Percentiles rank a stretch among this genome's conserved stretches.
These are phyloP conservation scores for Imleria badia DNA, from an alignment of 768 basidiomycete genomes.

Conservation along the genomic window DNA sequence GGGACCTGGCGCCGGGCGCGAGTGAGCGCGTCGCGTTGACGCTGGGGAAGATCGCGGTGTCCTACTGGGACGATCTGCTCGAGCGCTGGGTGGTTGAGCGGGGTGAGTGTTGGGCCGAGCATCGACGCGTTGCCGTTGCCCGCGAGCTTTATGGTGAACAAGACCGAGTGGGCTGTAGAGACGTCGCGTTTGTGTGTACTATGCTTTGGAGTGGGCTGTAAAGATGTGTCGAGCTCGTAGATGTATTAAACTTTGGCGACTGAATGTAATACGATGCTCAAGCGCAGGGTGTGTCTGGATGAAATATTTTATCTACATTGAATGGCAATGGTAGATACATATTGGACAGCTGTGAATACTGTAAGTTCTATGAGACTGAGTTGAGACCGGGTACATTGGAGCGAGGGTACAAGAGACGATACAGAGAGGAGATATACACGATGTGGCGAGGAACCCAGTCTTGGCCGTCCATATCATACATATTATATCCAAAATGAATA, in stretches of 20 bases:
- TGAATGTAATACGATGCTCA: too few species aligned
- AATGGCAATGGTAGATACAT: background rate
- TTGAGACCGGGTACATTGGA: background rate
- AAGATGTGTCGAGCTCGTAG: too few species aligned
- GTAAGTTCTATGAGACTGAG: background rate
- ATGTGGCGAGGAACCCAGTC: background rate
- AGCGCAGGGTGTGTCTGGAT: too few species aligned
- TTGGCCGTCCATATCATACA: constrained; percentile 2
- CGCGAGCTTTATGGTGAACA: constrained; percentile 31
- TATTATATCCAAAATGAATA: background rate
- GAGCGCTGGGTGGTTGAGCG: constrained; percentile 41
- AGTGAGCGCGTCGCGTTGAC: constrained; percentile 39
- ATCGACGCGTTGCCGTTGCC: constrained; percentile 37
- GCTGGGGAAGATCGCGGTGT: constrained; percentile 69
- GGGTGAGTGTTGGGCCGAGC: constrained; percentile 52
- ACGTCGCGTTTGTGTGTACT: background rate
- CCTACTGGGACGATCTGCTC: constrained; percentile 55
- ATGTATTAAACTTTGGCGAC: too few species aligned
- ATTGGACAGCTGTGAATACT: background rate
- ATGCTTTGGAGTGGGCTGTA: too few species aligned
- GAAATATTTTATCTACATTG: too few species aligned
- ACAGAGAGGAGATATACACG: background rate
- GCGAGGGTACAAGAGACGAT: background rate
- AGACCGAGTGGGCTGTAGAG: constrained; percentile 53
- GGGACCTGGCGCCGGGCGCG: constrained; percentile 48